Conservation (phyloP, 2,329 filamentous ascomycete species). For the Bipolaris cookei region DNA sequence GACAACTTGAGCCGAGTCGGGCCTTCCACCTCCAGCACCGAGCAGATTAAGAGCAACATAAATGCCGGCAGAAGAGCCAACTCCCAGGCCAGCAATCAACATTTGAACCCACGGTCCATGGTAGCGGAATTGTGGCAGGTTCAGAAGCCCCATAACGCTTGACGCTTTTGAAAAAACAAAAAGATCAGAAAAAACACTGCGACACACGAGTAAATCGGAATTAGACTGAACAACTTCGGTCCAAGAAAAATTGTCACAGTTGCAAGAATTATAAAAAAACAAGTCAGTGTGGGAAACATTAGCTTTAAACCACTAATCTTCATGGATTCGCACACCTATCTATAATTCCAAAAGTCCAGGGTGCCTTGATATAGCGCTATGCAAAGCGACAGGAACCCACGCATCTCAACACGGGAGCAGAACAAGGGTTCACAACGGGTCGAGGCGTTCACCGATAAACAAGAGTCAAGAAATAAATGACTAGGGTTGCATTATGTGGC, state of each 20-base stretch:
- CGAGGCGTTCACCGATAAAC: constrained; percentile 7
- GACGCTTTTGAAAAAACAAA: neutral
- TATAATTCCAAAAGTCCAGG: constrained; percentile 1
- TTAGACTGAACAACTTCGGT: neutral
- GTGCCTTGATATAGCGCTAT: constrained; percentile 2
- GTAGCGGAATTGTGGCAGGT: constrained; percentile 38
- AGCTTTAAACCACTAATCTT: constrained; percentile 2
- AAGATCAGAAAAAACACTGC: neutral
- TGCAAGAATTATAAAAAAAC: neutral
- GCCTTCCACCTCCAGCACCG: constrained; percentile 38
- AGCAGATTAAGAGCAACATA: constrained; percentile 42
- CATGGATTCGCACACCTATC: neutral
- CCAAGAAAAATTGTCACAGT: neutral
- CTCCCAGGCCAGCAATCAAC: constrained; percentile 38
- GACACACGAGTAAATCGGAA: neutral
- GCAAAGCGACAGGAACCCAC: neutral
- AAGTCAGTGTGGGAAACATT: neutral
- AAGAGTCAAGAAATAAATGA: constrained; percentile 4
- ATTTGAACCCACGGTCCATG: constrained; percentile 42
- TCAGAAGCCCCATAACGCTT: constrained; percentile 31
- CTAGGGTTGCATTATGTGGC: constrained; percentile 6
- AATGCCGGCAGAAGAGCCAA: constrained; percentile 39
- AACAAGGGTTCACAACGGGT: constrained; percentile 10
- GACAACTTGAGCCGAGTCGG: constrained; percentile 41
- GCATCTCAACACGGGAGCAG: neutral